Evolutionary conservation across 1,139 yeast genomes (phyloP), one percentile per base, ranked within the genome.

Genomic region (Tardiomyces depauwii): DNA sequence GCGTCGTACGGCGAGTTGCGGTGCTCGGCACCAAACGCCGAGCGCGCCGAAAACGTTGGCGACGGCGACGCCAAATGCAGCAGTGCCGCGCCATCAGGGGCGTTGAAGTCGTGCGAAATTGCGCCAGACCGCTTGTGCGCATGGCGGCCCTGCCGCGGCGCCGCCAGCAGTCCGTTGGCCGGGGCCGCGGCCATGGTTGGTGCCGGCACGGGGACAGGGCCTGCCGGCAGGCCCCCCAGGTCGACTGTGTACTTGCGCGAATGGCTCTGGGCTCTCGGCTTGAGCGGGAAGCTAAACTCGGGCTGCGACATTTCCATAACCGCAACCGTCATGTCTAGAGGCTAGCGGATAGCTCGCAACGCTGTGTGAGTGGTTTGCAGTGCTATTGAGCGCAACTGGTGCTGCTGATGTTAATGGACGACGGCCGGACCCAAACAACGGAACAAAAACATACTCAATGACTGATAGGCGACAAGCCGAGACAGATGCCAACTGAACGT

Each of bases 61-160:
- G 19, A n/a, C 5, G 19, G 39, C 10, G n/a, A 10, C 11, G 19
- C n/a, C 10, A 30, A 14, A 30, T 30, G n/a, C 36, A 30, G 10
- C 3, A 30, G 5, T 3, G 16, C 36, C 10, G 16, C 36, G 36
- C 36, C 36, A 14, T 30, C 36, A 3, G 36, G 25, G 25, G 25
- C 16, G 14, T 45, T 48, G 32, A 55, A 53, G 44, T 57, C 61
- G 39, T 53, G 53, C 18, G 61, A 57, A 11, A 30, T 30, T 3
- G 51, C 51, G 11, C 51, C 51, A 1, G 51, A 49, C 41, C 51
- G 43, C 21, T 44, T 45, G 42, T 49, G 51, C 18, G 51, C 50
- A 42, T 49, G 51, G n/a, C 51, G 23, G 13, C 50, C 40, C 38
- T 45, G 50, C 2, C 50, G 51, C 12, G 51, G 47, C 27, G 44